Conservation (phyloP, 2,329 filamentous ascomycete species). For the Diaporthe velutina region DNA sequence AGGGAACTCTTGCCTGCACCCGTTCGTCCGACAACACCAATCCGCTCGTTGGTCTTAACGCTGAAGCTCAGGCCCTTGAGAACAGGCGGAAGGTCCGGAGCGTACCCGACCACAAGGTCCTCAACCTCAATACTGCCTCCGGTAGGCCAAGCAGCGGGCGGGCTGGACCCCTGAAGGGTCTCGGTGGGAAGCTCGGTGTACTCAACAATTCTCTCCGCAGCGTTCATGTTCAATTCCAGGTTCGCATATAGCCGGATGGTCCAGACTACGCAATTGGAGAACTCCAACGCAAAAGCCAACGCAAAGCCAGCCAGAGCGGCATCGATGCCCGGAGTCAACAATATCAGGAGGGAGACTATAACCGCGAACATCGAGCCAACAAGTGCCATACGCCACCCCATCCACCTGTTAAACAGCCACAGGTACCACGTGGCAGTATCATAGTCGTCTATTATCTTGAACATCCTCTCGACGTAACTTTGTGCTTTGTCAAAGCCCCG, state of each 20-base stretch:
- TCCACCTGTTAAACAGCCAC: slow-evolving; percentile 82
- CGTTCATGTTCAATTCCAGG: slow-evolving; percentile 84
- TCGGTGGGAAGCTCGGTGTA: slow-evolving; percentile 79
- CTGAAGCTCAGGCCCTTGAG: slow-evolving; percentile 77
- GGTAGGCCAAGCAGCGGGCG: slow-evolving; percentile 81
- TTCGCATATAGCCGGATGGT: slow-evolving; percentile 76
- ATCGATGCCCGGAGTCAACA: slow-evolving; percentile 72
- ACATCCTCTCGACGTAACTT: slow-evolving; percentile 78
- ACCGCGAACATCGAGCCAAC: slow-evolving; percentile 78
- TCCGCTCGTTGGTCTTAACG: slow-evolving; percentile 75
- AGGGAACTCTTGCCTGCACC: slow-evolving; percentile 84
- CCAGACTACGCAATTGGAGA: slow-evolving; percentile 74
- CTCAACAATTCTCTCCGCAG: slow-evolving; percentile 81
- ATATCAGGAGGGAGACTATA: slow-evolving; percentile 73
- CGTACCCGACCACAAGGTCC: slow-evolving; percentile 79
- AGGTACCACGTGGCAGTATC: slow-evolving; percentile 75
- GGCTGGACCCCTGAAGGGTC: slow-evolving; percentile 69
- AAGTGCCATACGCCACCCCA: slow-evolving; percentile 78
- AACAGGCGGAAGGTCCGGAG: slow-evolving; percentile 77
- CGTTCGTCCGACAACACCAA: slow-evolving; percentile 84
- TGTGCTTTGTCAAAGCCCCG: slow-evolving; percentile 79
- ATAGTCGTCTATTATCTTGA: slow-evolving; percentile 76
- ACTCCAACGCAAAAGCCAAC: slow-evolving; percentile 79
- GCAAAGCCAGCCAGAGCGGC: slow-evolving; percentile 82
- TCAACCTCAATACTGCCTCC: slow-evolving; percentile 80